Evolutionary conservation across 2,329 filamentous ascomycete genomes (phyloP), one percentile per base, ranked within the genome.

Genomic region (Fusarium albidum): DNA sequence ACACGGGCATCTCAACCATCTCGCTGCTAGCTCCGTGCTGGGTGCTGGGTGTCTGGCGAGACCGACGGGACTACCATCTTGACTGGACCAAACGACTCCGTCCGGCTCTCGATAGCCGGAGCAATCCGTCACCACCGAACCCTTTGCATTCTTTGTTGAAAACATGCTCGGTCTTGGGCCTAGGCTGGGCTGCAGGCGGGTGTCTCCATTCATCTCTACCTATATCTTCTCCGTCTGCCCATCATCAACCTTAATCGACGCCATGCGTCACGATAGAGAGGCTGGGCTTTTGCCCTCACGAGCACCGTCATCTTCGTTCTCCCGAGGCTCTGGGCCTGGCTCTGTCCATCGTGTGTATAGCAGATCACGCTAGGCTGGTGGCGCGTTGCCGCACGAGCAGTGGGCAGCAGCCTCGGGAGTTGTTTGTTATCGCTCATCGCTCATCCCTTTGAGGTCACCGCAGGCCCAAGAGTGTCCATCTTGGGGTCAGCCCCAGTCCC

Each of bases 181-280:
- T 4, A 31, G 18, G 28, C 29, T 38, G n/a, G 44, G 18, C 27
- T 41, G 37, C 31, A 52, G 43, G 25, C 50, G 35, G 41, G 41
- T 42, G 43, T 44, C 51, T 45, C 45, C 51, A 52, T 55, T 51
- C 50, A 48, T 52, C 37, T 44, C 51, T 45, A 41, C 51, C 49
- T 55, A 49, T 47, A 48, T 52, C 37, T 17, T 35, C 50, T 27
- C 33, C 15, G 7, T 25, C 32, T 25, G 17, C 38, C 25, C 40
- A 45, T 27, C 40, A 40, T 47, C 48, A 55, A 60, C 44, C 47
- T 41, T 58, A 34, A 49, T 48, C 37, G 15, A 49, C 51, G 47
- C 57, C 37, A 52, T 45, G 54, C 47, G 41, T 55, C 17, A 27
- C 11, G 25, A 12, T 34, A 14, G 28, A 33, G 15, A 29, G 26